A percentile compares a stretch with the other conserved stretches of the same genome.
These are phyloP conservation scores for Nakaseomyces bracarensis DNA, from an alignment of 1,139 yeast genomes.

Conservation along the genomic window DNA sequence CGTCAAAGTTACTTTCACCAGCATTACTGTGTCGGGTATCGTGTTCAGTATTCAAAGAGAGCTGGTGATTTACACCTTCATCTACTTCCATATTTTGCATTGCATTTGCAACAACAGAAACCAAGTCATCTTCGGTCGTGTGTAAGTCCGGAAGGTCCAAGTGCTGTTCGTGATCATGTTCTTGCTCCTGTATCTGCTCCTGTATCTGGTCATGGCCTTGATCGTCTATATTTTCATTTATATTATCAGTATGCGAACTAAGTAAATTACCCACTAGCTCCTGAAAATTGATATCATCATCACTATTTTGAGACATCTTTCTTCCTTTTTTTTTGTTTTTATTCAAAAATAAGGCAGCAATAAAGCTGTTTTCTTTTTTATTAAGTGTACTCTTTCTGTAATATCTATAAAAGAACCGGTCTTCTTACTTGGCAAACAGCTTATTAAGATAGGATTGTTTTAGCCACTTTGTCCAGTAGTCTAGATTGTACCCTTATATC, in stretches of 20 bases:
- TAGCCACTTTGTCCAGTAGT: no score
- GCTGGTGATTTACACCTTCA: slow-evolving; percentile 8
- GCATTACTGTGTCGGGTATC: slow-evolving; percentile 1
- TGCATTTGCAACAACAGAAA: slow-evolving; percentile 29
- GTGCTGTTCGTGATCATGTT: slow-evolving; percentile 9
- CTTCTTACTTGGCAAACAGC: no score
- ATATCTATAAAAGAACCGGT: no score
- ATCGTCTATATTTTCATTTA: slow-evolving; percentile 8
- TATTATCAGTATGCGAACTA: slow-evolving; percentile 21
- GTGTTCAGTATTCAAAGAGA: slow-evolving; percentile 9
- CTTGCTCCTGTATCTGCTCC: slow-evolving; percentile 11
- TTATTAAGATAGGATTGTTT: no score
- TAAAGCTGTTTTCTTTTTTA: no score
- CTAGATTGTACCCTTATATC: no score
- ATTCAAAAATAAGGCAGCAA: no score
- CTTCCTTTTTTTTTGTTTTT: no score
- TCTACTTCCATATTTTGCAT: slow-evolving; percentile 21
- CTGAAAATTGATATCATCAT: slow-evolving; percentile 27
- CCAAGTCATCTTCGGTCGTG: slow-evolving; percentile 20
- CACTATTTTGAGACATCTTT: slow-evolving; percentile 12
- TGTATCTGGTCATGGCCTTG: no score
- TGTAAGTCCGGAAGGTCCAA: slow-evolving; percentile 18
- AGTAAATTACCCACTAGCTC: slow-evolving; percentile 30
- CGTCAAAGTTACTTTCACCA: slow-evolving; percentile 8
- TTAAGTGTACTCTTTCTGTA: no score